Evolutionary conservation across 2,329 filamentous ascomycete genomes (phyloP).

Genomic region (Pseudogymnoascus sp.): DNA sequence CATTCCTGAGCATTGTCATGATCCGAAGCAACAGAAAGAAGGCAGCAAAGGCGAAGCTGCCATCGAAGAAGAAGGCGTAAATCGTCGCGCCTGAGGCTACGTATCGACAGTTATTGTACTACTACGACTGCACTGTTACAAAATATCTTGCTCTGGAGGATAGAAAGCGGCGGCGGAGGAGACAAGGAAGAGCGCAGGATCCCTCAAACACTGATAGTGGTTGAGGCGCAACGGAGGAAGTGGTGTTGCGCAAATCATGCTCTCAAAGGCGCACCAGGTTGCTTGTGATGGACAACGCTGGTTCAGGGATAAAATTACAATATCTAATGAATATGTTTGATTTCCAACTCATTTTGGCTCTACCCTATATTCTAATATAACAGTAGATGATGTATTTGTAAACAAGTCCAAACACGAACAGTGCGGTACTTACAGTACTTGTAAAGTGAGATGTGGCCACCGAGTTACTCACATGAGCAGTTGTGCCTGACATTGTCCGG

Average conservation of each 20-base stretch:
- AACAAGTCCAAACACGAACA: background rate
- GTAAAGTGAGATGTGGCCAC: conserved; percentile 1
- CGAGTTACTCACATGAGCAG: conserved; percentile 8
- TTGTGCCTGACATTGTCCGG: background rate
- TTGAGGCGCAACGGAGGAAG: background rate
- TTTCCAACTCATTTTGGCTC: background rate
- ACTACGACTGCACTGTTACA: background rate
- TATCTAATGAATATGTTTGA: conserved; percentile 7
- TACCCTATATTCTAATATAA: background rate
- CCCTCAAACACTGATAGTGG: background rate
- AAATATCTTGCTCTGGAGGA: background rate
- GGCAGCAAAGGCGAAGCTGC: conserved; percentile 84
- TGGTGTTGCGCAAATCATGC: background rate
- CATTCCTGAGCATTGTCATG: conserved; percentile 95
- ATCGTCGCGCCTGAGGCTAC: background rate
- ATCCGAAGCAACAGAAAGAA: conserved; percentile 98
- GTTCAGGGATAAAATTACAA: conserved; percentile 7
- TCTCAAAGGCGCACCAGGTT: background rate
- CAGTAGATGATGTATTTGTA: background rate
- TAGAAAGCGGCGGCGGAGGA: background rate
- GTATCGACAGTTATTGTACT: background rate
- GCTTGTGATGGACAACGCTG: background rate
- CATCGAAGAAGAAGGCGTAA: conserved; percentile 77
- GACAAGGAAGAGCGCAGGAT: background rate
- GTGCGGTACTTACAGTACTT: background rate